A percentile compares a stretch with the other conserved stretches of the same genome.
Conservation (phyloP, 352 stramenopile species). For the Pythium apleroticum region DNA sequence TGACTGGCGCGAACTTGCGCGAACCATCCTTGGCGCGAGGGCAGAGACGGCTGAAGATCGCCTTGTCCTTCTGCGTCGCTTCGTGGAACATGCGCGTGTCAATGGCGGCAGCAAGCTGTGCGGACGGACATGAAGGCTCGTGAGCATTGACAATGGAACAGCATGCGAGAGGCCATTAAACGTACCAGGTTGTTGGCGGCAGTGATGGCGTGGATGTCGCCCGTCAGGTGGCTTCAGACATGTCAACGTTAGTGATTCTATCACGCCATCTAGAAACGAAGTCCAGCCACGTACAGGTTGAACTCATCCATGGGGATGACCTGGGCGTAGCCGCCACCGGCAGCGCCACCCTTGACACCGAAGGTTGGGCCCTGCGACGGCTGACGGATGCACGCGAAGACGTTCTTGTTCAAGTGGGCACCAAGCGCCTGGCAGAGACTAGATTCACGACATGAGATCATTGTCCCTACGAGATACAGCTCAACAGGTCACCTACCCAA, state of each 20-base stretch:
- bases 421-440: conserved; percentile 95
- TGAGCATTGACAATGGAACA: neutral
- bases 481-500: conserved; percentile 65
- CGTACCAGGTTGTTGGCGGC: conserved; percentile 96
- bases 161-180: too few relatives aligned
- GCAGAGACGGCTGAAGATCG: conserved; percentile 85
- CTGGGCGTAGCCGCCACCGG: conserved; percentile 92
- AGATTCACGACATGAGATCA: conserved; percentile 80
- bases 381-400: conserved; percentile 97
- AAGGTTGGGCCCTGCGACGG: conserved; percentile 98
- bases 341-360: conserved; percentile 94
- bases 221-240: conserved; percentile 90
- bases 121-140: neutral
- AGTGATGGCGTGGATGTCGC: conserved; percentile 98
- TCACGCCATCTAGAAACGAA: neutral
- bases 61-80: conserved; percentile 75
- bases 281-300: conserved; percentile 85
- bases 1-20: conserved; percentile 88
- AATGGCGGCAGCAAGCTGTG: conserved; percentile 93
- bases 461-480: neutral
- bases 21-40: conserved; percentile 80
- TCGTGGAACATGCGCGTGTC: conserved; percentile 99
- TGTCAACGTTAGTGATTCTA: neutral
- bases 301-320: conserved; percentile 97
- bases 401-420: conserved; percentile 91